Base-by-base conservation (phyloP, 1,139 yeast species). In the Lodderomyces beijingensis region DNA sequence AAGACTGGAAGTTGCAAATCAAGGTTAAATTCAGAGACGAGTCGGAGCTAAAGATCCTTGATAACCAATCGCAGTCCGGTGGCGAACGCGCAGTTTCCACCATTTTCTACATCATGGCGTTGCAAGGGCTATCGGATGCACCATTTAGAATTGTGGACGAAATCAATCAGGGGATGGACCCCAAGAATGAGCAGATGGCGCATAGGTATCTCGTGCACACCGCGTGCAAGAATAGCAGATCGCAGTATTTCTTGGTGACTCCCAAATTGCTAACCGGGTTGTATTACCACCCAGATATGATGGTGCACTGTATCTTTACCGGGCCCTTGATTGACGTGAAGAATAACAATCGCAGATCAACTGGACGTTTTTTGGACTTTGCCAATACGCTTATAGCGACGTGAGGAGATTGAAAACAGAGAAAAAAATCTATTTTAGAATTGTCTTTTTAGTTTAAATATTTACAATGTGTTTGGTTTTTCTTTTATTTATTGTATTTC, bases 91-190 rank as follows among this genome's bases (percentile, higher is more conserved):
- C 98, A 0, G 96, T 91, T 0, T 81, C 96, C 0, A 93, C 98
- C 0, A 89, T 91, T 6, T 76, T 88, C 38, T 93, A 84, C 51
- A 73, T 93, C 47, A 85, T 93, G 72, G 82, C 97, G 1, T 62
- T 93, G 40, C 99, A 93, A 59, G 91, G 89, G n/a, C 67, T 86
- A 38, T 81, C 96, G 0, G 74, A 74, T 26, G 88, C 96, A 0
- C 98, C 98, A 7, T 87, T 93, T 51, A 68, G 97, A 49, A 91
- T 91, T 3, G 96, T 93, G 5, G 99, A 93, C 57, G 99, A 93
- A 62, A 93, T 93, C 43, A 93, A 93, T 55, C 99, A 93, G 61
- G 99, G 98, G 43, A 89, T 93, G 97, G 99, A 93, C 59, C 87
- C 95, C 6, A 75, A 76, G 40, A 91, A 91, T 51, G 98, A 93